Base-by-base conservation (phyloP, 2,329 filamentous ascomycete species). In the Fusarium sambucinum region DNA sequence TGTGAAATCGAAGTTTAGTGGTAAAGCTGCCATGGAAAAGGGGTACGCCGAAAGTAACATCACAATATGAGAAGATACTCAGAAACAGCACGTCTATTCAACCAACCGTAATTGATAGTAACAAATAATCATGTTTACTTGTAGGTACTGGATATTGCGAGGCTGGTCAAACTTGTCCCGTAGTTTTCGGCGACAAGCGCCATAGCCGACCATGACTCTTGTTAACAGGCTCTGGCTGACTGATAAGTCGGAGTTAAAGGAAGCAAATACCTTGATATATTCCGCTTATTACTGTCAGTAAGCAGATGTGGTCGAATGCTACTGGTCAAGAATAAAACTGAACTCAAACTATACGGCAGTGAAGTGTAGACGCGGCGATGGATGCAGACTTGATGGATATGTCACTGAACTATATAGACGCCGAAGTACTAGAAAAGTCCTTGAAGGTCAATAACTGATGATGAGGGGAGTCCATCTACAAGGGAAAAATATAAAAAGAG, bases 381-480 rank as follows among this genome's bases (percentile, higher is more conserved):
- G n/a, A 27, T 44, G 4, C 8, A 13, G 41, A 13, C 17, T n/a
- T 29, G 16, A 44, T n/a, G 23, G 11, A 13, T 17, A 27, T 13
- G 17, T 6, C 10, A 44, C 12, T 44, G n/a, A 16, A 11, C 19
- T 14, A 7, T n/a, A n/a, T n/a, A 17, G 21, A 16, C 3, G 25
- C 4, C 3, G 7, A 6, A 10, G 2, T 4, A 41, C 14, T 12
- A 19, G 2, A 44, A 6, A 19, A 3, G 2, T 6, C 17, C 17
- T 12, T 29, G 1, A 14, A 17, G 9, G 5, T 7, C 9, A 7
- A 19, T 6, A 0, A 14, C 7, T 16, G 21, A 16, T 13, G 11
- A 19, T 10, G 11, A 17, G 11, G 16, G 12, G n/a, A 19, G n/a
- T 23, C 1, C 9, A 37, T 5, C n/a, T 16, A 4, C 4, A 27